Evolutionary conservation across 306 rosid species (phyloP), one percentile per base, ranked within the genome.

Genomic region (Rubus parviflorus): DNA sequence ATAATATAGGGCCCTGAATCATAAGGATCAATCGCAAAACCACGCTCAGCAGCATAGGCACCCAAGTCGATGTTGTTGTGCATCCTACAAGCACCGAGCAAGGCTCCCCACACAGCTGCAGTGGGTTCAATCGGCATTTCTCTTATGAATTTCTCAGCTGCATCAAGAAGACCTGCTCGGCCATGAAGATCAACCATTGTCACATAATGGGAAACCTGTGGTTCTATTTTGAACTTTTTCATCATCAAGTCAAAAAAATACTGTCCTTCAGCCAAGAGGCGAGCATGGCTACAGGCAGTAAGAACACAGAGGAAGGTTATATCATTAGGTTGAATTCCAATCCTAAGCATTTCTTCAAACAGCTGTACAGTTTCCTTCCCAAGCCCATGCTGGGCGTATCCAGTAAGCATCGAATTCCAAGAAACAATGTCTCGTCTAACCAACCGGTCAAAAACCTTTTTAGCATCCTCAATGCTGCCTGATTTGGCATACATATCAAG

Each of bases 21-120:
- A 48, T 69, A 69, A 60, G 85, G 85, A 68, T 82, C 85, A 60
- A 82, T 80, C 77, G 73, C 79, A 42, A 82, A 82, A 74, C 70
- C 66, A 25, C 73, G 77, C 64, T 78, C 73, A 8, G 85, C 82
- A 82, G 85, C 85, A 82, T 77, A 77, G 42, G 79, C 73, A 20
- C 85, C 85, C 71, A 82, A 73, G 42, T 77, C 73, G 70, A 61
- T 41, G 19, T 73, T 73, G 73, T 82, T 82, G 66, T 82, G 82
- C 85, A 82, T 73, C 79, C 79, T 82, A 40, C 81, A 79, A 49
- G 86, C 83, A 54, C 86, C 83, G 38, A 76, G 80, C 80, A 79
- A 71, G 25, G 84, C 86, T 67, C 74, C 77, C 86, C 83, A 75
- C 11, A 71, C 73, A 45, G 81, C 78, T 57, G 79, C 79, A 47